Percentiles rank a stretch among this genome's conserved stretches.
Conservation (phyloP, 179 eudicot species). For the Kewa caespitosa region DNA sequence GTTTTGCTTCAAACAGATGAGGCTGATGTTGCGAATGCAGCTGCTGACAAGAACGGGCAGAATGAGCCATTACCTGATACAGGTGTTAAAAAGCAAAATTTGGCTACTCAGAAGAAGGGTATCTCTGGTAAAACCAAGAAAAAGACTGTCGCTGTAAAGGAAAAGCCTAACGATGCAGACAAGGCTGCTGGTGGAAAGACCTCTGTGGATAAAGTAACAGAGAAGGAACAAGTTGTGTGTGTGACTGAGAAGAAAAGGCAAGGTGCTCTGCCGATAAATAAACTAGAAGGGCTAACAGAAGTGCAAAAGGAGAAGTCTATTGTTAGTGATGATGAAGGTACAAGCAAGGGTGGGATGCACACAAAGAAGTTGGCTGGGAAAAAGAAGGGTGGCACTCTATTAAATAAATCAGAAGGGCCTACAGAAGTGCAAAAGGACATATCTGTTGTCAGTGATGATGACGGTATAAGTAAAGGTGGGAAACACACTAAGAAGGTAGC, state of each 20-base stretch:
- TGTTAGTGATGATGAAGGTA: conserved; percentile 28
- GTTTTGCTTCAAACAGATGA: conserved; percentile 18
- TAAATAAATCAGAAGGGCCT: conserved; percentile 26
- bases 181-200: conserved; percentile 18
- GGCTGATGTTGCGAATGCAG: conserved; percentile 7
- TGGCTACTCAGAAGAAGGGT: conserved; percentile 37
- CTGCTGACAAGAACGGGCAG: conserved; percentile 21
- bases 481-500: conserved; percentile 17
- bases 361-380: conserved; percentile 14
- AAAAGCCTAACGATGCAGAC: conserved; percentile 25
- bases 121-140: conserved; percentile 36
- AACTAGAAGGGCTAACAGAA: conserved; percentile 30
- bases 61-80: conserved; percentile 25
- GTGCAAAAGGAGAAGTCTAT: conserved; percentile 43
- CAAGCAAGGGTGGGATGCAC: conserved; percentile 17
- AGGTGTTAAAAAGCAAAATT: conserved; percentile 28
- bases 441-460: conserved; percentile 29
- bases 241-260: conserved; percentile 25
- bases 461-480: conserved; percentile 19
- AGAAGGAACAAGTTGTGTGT: conserved; percentile 15
- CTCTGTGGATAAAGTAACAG: background rate
- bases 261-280: conserved; percentile 12
- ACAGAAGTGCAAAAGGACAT: conserved; percentile 43
- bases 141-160: conserved; percentile 20
- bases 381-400: conserved; percentile 28